Conservation (phyloP, 2,329 filamentous ascomycete genomes). For the Penicillium vulpinum region DNA sequence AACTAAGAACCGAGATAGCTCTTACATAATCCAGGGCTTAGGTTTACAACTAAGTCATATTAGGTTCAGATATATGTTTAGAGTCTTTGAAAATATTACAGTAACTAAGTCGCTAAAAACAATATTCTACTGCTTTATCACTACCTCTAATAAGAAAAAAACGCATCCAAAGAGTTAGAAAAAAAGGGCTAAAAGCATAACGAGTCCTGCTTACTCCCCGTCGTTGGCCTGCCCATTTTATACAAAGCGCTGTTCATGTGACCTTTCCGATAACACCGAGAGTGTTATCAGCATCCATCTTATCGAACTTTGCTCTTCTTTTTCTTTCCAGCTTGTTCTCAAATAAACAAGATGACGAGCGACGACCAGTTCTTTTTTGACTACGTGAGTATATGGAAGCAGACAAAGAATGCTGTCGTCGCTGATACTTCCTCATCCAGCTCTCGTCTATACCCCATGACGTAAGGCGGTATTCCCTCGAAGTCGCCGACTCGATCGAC, state of each 20-base stretch:
- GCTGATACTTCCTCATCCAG: slow-evolving; percentile 37
- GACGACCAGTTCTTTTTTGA: slow-evolving; percentile 78
- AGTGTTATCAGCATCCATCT: slow-evolving; percentile 17
- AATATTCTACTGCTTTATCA: background rate
- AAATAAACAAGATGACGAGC: slow-evolving; percentile 63
- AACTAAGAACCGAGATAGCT: background rate
- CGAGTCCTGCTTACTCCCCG: background rate
- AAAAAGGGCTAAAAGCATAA: background rate
- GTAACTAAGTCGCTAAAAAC: too few species aligned
- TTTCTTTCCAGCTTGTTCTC: slow-evolving; percentile 10
- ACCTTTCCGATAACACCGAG: background rate
- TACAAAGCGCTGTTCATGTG: slow-evolving; percentile 2
- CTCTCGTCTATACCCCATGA: slow-evolving; percentile 63
- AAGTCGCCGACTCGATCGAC: slow-evolving; percentile 79
- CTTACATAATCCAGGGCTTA: too few species aligned
- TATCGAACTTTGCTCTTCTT: slow-evolving; percentile 18
- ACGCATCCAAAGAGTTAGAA: rapidly evolving
- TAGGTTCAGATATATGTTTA: background rate
- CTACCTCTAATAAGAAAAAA: rapidly evolving
- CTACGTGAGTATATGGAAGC: slow-evolving; percentile 58
- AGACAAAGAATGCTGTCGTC: background rate
- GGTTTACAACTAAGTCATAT: too few species aligned
- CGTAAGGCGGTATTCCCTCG: slow-evolving; percentile 67
- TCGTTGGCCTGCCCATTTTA: background rate
- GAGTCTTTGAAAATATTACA: background rate